A percentile compares a stretch with the other conserved stretches of the same genome.
Evolutionary conservation across 768 basidiomycete genomes (phyloP).

Genomic region (Trametes punicea): DNA sequence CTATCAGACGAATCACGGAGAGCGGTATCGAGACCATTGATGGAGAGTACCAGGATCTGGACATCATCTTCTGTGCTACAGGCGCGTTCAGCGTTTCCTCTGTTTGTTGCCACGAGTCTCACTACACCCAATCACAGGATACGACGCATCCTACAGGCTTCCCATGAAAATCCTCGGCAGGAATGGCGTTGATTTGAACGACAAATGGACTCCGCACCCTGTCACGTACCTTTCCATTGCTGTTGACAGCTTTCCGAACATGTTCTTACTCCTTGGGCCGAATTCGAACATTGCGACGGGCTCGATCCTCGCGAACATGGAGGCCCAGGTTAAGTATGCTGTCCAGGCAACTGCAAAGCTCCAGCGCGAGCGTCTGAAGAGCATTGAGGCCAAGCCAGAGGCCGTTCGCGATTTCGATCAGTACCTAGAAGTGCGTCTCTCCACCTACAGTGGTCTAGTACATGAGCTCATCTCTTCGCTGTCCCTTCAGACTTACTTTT

Average conservation of each 20-base stretch:
- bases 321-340: slow-evolving; percentile 56
- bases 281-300: slow-evolving; percentile 55
- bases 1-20: slow-evolving; percentile 49
- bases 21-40: slow-evolving; percentile 56
- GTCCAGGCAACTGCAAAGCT: slow-evolving; percentile 54
- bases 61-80: slow-evolving; percentile 63
- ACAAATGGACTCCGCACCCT: slow-evolving; percentile 55
- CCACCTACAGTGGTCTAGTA: not conserved
- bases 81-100: too few species aligned
- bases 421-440: slow-evolving; percentile 47
- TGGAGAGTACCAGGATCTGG: slow-evolving; percentile 50
- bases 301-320: slow-evolving; percentile 50
- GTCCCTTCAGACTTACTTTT: slow-evolving; percentile 42
- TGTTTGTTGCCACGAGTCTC: not conserved
- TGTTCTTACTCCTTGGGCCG: slow-evolving; percentile 58
- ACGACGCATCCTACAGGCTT: slow-evolving; percentile 46
- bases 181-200: slow-evolving; percentile 46
- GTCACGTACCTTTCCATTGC: slow-evolving; percentile 55
- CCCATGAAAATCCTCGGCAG: slow-evolving; percentile 54
- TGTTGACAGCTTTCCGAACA: slow-evolving; percentile 65
- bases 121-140: slow-evolving; percentile 35
- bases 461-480: not conserved
- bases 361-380: slow-evolving; percentile 59
- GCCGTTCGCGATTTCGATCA: slow-evolving; percentile 63
- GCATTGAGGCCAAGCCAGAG: slow-evolving; percentile 54